Evolutionary conservation across 2,329 filamentous ascomycete genomes (phyloP), one percentile per base, ranked within the genome.

Genomic region (Xylaria multiplex): DNA sequence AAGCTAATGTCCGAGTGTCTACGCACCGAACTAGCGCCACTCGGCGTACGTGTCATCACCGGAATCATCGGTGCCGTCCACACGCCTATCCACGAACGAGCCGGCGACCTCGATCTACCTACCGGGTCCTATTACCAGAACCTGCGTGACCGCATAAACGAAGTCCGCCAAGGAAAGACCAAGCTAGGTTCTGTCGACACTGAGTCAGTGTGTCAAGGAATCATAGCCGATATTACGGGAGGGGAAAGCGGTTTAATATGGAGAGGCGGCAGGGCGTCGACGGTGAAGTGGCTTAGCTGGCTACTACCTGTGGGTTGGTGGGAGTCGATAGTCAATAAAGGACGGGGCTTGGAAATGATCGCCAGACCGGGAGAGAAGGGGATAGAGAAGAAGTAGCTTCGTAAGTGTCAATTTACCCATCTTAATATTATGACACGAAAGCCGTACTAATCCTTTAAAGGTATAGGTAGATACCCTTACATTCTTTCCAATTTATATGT

Each of bases 61-160:
- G 45, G 45, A 32, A n/a, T 68, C 19, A 52, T 49, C 11, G 69
- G 67, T 11, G 69, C 69, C 30, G 68, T 67, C 2, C 37, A 65
- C 4, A 68, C 72, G 24, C 56, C 49, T 1, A 58, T 69, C 14
- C 62, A 72, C 40, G 60, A 73, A 46, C 42, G 58, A 37, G 53
- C 59, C 8, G 55, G 46, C 24, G 55, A 53, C 4, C 55, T 59
- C 6, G 14, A 46, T 5, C 6, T 64, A 32, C 55, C 61, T 6
- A 16, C n/a, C 7, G 16, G 0, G 1, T 64, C 62, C 4, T 49
- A 53, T 32, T 64, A 64, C 48, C 7, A 27, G 30, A 59, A 11
- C 40, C 6, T 59, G 4, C 30, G 55, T 2, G 48, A 59, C n/a
- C 55, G 53, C 32, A 46, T 54, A 37, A 53, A 59, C n/a, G 35